Conservation (phyloP, 805 yeast genomes). For the Schizosaccharomyces pombe region DNA sequence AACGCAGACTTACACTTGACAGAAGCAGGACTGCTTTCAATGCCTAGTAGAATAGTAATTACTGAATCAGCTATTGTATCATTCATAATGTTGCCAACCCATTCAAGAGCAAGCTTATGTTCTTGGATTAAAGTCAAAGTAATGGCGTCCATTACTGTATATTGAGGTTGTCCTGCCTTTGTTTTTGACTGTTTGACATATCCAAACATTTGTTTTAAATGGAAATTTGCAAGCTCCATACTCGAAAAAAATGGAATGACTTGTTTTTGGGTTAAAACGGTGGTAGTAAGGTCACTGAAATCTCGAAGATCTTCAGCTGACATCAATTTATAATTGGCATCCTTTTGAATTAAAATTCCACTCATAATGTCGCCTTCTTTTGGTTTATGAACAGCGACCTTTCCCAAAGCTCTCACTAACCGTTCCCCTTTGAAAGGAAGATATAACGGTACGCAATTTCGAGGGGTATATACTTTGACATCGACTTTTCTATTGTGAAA, state of each 20-base stretch:
- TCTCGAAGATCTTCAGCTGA: constrained; percentile 75
- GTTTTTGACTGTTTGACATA: constrained; percentile 32
- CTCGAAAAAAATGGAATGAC: constrained; percentile 57
- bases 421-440: constrained; percentile 64
- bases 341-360: constrained; percentile 78
- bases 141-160: constrained; percentile 42
- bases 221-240: constrained; percentile 63
- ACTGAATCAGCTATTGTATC: constrained; percentile 90
- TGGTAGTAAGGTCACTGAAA: constrained; percentile 65
- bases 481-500: constrained; percentile 62
- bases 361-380: constrained; percentile 28
- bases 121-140: constrained; percentile 24
- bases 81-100: constrained; percentile 74
- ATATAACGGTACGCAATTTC: constrained; percentile 60
- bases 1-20: constrained; percentile 30
- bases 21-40: constrained; percentile 86
- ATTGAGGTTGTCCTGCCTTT: constrained; percentile 17
- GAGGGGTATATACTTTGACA: constrained; percentile 74
- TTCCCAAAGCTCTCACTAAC: constrained; percentile 48
- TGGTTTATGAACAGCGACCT: constrained; percentile 27
- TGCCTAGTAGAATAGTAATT: constrained; percentile 69
- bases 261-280: constrained; percentile 64
- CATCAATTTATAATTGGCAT: constrained; percentile 64
- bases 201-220: constrained; percentile 88
- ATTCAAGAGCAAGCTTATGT: constrained; percentile 44